Evolutionary conservation across 495 filamentous ascomycete genomes (phyloP).

Genomic region (Aspergillus egyptiacus): DNA sequence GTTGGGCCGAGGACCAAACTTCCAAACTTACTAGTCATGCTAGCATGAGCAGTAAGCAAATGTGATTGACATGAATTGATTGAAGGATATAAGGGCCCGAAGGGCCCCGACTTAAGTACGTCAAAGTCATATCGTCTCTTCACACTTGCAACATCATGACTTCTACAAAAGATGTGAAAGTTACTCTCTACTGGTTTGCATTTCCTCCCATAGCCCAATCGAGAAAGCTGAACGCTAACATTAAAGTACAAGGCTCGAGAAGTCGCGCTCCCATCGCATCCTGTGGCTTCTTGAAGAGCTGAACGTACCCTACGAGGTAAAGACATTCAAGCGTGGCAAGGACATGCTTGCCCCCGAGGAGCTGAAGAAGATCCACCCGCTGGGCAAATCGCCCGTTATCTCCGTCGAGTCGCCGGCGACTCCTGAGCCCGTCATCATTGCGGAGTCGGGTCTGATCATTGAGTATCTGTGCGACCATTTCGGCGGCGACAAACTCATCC

Average conservation of each 20-base stretch:
- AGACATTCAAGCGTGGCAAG: constrained; percentile 60
- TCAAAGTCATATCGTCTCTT: neutral
- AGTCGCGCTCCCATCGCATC: constrained; percentile 70
- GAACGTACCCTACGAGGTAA: constrained; percentile 67
- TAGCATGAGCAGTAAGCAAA: neutral
- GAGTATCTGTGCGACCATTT: constrained; percentile 81
- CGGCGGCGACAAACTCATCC: constrained; percentile 49
- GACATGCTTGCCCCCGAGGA: constrained; percentile 62
- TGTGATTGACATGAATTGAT: no score
- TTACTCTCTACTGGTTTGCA: constrained; percentile 70
- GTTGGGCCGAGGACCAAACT: constrained; percentile 6
- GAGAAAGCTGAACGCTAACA: neutral
- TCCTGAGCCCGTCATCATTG: constrained; percentile 57
- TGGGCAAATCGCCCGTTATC: constrained; percentile 79
- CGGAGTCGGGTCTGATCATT: constrained; percentile 71
- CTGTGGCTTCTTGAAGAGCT: constrained; percentile 88
- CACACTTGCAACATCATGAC: constrained; percentile 18
- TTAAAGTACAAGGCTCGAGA: constrained; percentile 31
- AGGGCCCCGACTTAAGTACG: no score
- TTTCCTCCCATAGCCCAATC: neutral
- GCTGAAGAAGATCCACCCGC: constrained; percentile 70
- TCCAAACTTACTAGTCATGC: no score
- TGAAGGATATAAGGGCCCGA: neutral
- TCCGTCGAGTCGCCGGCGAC: constrained; percentile 45
- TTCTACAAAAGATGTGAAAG: constrained; percentile 47